Evolutionary conservation across 768 basidiomycete species (phyloP).

Genomic region (Trametes coccinea): DNA sequence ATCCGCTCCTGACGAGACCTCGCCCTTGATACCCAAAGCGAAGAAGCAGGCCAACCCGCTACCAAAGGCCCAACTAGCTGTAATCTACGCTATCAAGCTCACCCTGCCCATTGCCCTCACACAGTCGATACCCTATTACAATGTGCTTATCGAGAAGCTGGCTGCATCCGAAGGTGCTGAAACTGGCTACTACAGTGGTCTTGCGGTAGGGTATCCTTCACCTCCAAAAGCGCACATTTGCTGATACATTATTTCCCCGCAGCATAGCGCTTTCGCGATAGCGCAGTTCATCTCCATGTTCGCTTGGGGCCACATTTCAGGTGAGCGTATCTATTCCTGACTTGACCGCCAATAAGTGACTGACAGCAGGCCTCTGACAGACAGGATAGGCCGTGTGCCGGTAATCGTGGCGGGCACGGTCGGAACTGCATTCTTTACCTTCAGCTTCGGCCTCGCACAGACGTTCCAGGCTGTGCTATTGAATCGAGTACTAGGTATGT

Average conservation of each 20-base stretch:
- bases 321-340: neutral
- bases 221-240: too few species aligned
- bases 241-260: neutral
- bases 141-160: conserved; percentile 58
- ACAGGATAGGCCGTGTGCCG: conserved; percentile 61
- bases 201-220: conserved; percentile 45
- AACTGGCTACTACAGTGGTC: conserved; percentile 68
- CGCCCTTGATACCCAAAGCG: neutral
- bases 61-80: conserved; percentile 53
- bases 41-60: conserved; percentile 40
- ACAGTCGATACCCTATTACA: conserved; percentile 66
- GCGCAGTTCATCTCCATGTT: conserved; percentile 59
- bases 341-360: neutral
- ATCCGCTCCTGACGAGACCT: neutral
- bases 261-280: conserved; percentile 63
- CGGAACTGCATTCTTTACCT: conserved; percentile 50
- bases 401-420: conserved; percentile 55
- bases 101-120: conserved; percentile 60
- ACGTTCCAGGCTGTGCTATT: conserved; percentile 48
- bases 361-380: conserved; percentile 32
- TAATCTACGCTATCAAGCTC: conserved; percentile 56
- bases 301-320: conserved; percentile 59
- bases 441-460: conserved; percentile 59
- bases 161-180: conserved; percentile 54
- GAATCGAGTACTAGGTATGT: conserved; percentile 44